These are phyloP conservation scores for Alloteropsis semialata DNA, from an alignment of 176 grass and related monocot species.

Conservation along the genomic window DNA sequence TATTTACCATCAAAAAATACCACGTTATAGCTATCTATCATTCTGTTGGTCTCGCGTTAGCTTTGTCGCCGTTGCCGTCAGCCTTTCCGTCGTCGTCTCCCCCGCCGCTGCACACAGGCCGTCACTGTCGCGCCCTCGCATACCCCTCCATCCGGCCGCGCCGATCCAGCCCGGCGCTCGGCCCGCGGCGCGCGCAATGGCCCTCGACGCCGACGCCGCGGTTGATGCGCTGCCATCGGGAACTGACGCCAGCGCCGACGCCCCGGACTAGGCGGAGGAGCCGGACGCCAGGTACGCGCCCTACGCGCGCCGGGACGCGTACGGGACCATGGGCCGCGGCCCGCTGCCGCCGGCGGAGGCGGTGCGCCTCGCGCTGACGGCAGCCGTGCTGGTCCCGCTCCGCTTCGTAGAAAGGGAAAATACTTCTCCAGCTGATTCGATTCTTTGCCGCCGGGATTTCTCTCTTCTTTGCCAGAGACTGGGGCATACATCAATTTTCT, in stretches of 20 bases:
- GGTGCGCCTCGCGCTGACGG: slow-evolving; percentile 31
- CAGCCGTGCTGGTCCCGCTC: slow-evolving; percentile 55
- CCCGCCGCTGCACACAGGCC: too few species aligned
- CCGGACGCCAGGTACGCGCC: slow-evolving; percentile 74
- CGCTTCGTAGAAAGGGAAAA: too few species aligned
- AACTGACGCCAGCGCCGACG: slow-evolving; percentile 1
- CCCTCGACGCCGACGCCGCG: slow-evolving; percentile 16
- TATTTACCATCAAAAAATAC: too few species aligned
- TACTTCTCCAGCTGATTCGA: too few species aligned
- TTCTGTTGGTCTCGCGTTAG: too few species aligned
- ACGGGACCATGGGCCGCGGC: slow-evolving; percentile 79
- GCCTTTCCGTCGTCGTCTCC: too few species aligned
- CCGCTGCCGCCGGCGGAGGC: slow-evolving; percentile 28
- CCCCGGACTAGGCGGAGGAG: slow-evolving; percentile 28
- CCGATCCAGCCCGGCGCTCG: neutral
- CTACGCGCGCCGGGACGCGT: slow-evolving; percentile 62
- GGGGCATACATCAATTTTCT: too few species aligned
- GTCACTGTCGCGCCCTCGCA: too few species aligned
- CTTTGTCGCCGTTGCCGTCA: too few species aligned
- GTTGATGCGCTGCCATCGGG: slow-evolving; percentile 2
- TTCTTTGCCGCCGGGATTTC: too few species aligned
- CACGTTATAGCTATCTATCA: too few species aligned
- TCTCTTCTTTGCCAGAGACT: too few species aligned
- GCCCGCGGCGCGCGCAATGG: slow-evolving; percentile 9
- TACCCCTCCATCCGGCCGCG: neutral